Conservation (phyloP, 2,329 filamentous ascomycete species). For the Cercospora sp. region DNA sequence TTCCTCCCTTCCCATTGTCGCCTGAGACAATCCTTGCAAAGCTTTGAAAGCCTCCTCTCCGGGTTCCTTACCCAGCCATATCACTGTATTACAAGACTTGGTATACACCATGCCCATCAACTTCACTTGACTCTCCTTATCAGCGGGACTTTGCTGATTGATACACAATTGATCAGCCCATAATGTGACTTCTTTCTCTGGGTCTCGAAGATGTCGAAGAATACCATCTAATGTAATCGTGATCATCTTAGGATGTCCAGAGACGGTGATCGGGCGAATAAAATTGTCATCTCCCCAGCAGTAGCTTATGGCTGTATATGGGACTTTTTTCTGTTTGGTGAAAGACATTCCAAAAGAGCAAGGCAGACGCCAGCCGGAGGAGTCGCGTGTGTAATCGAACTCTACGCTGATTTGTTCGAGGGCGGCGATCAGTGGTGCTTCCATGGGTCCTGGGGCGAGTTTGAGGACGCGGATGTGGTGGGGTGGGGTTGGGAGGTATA, state of each 20-base stretch:
- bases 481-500: background rate
- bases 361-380: background rate
- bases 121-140: background rate
- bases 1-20: background rate
- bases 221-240: background rate
- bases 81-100: background rate
- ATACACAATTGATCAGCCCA: constrained; percentile 3
- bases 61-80: background rate
- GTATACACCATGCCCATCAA: background rate
- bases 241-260: background rate
- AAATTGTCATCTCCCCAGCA: background rate
- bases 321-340: background rate
- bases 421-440: background rate
- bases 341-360: background rate
- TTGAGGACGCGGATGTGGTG: background rate
- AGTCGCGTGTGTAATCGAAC: background rate
- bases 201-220: background rate
- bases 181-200: background rate
- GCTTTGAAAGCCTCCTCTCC: background rate
- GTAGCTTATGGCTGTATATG: background rate
- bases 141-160: background rate
- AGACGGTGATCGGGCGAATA: background rate
- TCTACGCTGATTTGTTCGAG: constrained; percentile 2
- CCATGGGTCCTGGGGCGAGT: background rate
- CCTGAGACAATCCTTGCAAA: background rate